These are phyloP conservation scores for Pichia rugopelliculosa DNA, from an alignment of 805 yeast species.

Conservation along the genomic window DNA sequence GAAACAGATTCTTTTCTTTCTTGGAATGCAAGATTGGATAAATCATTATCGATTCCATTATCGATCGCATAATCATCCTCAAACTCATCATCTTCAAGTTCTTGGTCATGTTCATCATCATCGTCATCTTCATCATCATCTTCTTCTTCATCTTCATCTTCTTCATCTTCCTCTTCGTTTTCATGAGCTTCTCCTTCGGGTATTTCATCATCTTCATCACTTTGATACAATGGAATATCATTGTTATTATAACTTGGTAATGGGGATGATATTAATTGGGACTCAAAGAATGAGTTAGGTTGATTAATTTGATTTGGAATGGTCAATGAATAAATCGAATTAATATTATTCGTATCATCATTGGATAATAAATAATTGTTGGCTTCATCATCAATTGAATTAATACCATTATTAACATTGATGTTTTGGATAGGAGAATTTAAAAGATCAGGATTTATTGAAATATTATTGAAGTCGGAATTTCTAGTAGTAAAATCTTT, in stretches of 20 bases:
- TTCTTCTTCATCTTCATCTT: background rate
- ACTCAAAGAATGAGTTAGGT: background rate
- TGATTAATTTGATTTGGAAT: conserved; percentile 15
- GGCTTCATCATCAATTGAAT: conserved; percentile 13
- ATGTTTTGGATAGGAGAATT: background rate
- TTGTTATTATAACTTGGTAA: background rate
- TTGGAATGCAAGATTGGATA: conserved; percentile 26
- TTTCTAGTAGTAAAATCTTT: background rate
- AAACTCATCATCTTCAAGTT: conserved; percentile 14
- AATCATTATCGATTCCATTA: conserved; percentile 19
- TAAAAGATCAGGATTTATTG: background rate
- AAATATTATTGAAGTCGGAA: background rate
- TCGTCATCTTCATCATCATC: conserved; percentile 5
- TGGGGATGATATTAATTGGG: background rate
- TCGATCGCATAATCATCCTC: conserved; percentile 13
- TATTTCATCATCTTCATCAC: conserved; percentile 1
- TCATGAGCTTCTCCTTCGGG: conserved; percentile 11
- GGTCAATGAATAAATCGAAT: conserved; percentile 24
- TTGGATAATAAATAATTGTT: conserved; percentile 15
- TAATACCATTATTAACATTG: background rate
- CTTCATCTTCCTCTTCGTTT: background rate
- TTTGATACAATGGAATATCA: background rate
- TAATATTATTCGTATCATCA: conserved; percentile 5
- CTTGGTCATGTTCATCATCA: background rate
- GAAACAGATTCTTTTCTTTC: conserved; percentile 22